A percentile compares a stretch with the other conserved stretches of the same genome.
phyloP scores from a whole-genome alignment of 1,139 yeast species.

The Kodamaea fungicola region DNA sequence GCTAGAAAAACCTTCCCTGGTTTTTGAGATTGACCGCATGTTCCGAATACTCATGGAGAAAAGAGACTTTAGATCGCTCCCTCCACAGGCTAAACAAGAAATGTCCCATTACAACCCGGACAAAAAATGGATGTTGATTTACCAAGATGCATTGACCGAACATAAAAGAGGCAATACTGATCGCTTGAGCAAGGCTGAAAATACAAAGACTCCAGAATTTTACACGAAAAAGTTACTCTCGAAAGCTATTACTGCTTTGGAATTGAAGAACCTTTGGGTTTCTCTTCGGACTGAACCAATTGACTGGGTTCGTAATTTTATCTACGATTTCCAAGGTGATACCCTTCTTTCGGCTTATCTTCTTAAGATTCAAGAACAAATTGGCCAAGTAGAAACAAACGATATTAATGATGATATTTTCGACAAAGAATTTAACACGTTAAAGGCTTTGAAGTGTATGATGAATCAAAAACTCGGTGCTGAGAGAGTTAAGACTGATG shows the following conservation, averaged over 20 bases:
- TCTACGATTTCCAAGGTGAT: slow-evolving; percentile 81
- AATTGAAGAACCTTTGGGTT: slow-evolving; percentile 83
- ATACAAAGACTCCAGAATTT: slow-evolving; percentile 60
- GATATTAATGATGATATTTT: slow-evolving; percentile 45
- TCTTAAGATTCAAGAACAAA: slow-evolving; percentile 37
- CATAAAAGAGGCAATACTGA: slow-evolving; percentile 39
- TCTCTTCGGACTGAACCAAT: slow-evolving; percentile 89
- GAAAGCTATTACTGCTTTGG: slow-evolving; percentile 63
- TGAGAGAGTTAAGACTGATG: slow-evolving; percentile 40
- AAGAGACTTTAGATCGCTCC: slow-evolving; percentile 77
- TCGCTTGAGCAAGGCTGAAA: slow-evolving; percentile 25
- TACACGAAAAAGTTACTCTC: slow-evolving; percentile 75
- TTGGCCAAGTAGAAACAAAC: slow-evolving; percentile 28
- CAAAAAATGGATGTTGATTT: slow-evolving; percentile 88
- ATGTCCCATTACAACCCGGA: slow-evolving; percentile 72
- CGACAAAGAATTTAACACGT: slow-evolving; percentile 46
- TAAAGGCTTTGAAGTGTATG: slow-evolving; percentile 46
- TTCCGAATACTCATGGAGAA: slow-evolving; percentile 73
- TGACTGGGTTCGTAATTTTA: slow-evolving; percentile 81
- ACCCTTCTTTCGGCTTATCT: slow-evolving; percentile 59
- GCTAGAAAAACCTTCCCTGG: slow-evolving; percentile 56
- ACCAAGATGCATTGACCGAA: slow-evolving; percentile 82
- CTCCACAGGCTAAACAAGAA: slow-evolving; percentile 73
- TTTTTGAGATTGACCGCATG: slow-evolving; percentile 59
- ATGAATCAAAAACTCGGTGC: slow-evolving; percentile 48